Conservation (phyloP, 495 filamentous ascomycete genomes). For the Hamigera avellanea region DNA sequence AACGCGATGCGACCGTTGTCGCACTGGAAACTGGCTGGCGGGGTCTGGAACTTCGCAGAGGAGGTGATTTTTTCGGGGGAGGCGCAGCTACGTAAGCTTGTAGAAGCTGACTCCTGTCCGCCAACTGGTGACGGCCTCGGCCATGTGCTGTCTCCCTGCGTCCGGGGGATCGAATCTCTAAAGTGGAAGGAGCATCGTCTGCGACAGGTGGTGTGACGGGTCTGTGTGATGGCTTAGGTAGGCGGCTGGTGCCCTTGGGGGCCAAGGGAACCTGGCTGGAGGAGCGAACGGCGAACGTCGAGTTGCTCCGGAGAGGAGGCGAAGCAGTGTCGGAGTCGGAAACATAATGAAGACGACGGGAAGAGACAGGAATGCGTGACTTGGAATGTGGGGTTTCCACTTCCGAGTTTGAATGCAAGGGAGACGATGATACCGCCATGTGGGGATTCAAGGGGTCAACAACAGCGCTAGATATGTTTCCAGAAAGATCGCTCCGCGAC, state of each 20-base stretch:
- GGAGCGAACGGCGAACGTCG: slow-evolving; percentile 28
- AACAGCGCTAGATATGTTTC: no score
- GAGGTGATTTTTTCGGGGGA: slow-evolving; percentile 54
- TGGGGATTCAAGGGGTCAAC: slow-evolving; percentile 16
- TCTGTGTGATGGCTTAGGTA: slow-evolving; percentile 30
- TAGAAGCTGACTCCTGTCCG: slow-evolving; percentile 38
- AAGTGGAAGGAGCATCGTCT: slow-evolving; percentile 19
- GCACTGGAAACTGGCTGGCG: slow-evolving; percentile 68
- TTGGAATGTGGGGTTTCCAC: slow-evolving; percentile 32
- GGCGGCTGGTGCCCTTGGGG: slow-evolving; percentile 33
- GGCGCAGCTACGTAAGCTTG: slow-evolving; percentile 57
- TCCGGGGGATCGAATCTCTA: slow-evolving; percentile 20
- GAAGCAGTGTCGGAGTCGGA: slow-evolving; percentile 34
- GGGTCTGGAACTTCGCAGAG: slow-evolving; percentile 70
- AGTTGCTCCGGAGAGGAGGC: slow-evolving; percentile 29
- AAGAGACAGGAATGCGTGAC: slow-evolving; percentile 48
- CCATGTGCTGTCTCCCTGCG: slow-evolving; percentile 20
- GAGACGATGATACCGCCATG: slow-evolving; percentile 30
- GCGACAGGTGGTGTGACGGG: slow-evolving; percentile 18
- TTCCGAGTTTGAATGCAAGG: slow-evolving; percentile 16
- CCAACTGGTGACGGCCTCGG: slow-evolving; percentile 22
- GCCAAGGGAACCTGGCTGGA: slow-evolving; percentile 20
- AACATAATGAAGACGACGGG: slow-evolving; percentile 32
- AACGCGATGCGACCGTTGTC: slow-evolving; percentile 52
- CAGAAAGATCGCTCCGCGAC: slow-evolving; percentile 30